These are phyloP conservation scores for Aspergillus amoenus DNA, from an alignment of 2,329 filamentous ascomycete species.

Conservation along the genomic window DNA sequence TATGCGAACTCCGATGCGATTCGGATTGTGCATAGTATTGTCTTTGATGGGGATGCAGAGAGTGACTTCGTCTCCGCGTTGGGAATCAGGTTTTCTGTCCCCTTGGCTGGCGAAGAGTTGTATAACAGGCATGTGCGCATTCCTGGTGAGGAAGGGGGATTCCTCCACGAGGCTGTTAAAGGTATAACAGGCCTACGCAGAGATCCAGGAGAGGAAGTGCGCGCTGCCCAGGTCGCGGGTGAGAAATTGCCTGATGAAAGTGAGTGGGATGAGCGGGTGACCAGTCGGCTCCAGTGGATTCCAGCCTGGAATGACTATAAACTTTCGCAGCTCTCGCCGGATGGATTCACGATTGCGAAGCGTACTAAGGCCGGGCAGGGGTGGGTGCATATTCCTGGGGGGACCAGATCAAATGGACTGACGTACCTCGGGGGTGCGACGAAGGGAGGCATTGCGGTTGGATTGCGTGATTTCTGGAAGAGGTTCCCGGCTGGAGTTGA, in stretches of 20 bases:
- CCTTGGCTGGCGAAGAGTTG: constrained; percentile 51
- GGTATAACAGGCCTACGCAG: constrained; percentile 59
- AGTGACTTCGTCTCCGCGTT: constrained; percentile 56
- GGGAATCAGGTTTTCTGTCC: constrained; percentile 38
- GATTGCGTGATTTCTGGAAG: constrained; percentile 64
- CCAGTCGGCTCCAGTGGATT: constrained; percentile 55
- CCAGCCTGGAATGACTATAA: constrained; percentile 60
- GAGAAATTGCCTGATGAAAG: constrained; percentile 2
- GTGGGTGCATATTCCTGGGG: constrained; percentile 48
- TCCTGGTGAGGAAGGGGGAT: constrained; percentile 55
- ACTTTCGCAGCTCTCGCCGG: constrained; percentile 57
- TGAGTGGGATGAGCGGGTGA: constrained; percentile 45
- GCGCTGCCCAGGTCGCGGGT: constrained; percentile 44
- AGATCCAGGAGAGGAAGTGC: constrained; percentile 50
- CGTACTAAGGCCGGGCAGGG: constrained; percentile 48
- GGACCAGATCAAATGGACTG: constrained; percentile 56
- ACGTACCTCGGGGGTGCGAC: constrained; percentile 60
- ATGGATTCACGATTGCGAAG: constrained; percentile 62
- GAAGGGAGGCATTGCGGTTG: constrained; percentile 59
- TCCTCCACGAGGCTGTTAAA: constrained; percentile 59
- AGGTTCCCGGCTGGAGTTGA: constrained; percentile 60
- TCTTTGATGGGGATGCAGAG: constrained; percentile 53
- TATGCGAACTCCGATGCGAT: constrained; percentile 59
- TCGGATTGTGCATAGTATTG: constrained; percentile 55
- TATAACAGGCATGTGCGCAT: constrained; percentile 62